Evolutionary conservation across 371 early-diverging fungal genomes (phyloP), one percentile per base, ranked within the genome.

Genomic region (Synchytrium microbalum): DNA sequence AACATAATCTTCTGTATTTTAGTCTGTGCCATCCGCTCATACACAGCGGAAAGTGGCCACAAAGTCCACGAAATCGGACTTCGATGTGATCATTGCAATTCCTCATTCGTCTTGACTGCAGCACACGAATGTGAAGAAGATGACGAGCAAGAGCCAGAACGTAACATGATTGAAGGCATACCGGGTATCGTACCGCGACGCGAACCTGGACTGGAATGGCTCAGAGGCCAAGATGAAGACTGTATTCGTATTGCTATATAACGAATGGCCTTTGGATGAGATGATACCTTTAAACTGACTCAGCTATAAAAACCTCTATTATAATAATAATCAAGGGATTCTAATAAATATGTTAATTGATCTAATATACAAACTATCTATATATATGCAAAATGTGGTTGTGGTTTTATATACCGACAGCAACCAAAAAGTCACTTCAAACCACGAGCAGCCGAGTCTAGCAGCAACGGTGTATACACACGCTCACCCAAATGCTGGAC

Each of bases 31-130:
- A 16, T 56, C 10, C 5, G 27, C 5, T 56, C 19, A 19, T 38
- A 38, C 46, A 38, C 46, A 19, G 19, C 46, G 19, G 46, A 38
- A 19, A 10, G 10, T n/a, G 32, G 54, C 54, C 54, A 38, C n/a
- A 30, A n/a, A n/a, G 23, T 23, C 54, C 38, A 59, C 54, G 32
- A 59, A n/a, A 59, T 59, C 5, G 32, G 30, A 59, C 54, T 59
- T 24, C 8, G n/a, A 10, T 59, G 54, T n/a, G 23, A n/a, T 10
- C 23, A 28, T 59, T 38, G 54, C 56, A 24, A 55, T 28, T 13
- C 13, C 24, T 24, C 8, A 13, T 55, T 55, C 56, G 56, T 55
- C 24, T 28, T 55, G 25, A 55, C 56, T 28, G 56, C 56, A 8
- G 56, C 56, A 8, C 56, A 55, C 24, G 56, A 55, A n/a, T 55